Percentiles rank a stretch among this genome's conserved stretches.
phyloP scores from a whole-genome alignment of 306 rosid genomes.

The Rubus parviflorus region DNA sequence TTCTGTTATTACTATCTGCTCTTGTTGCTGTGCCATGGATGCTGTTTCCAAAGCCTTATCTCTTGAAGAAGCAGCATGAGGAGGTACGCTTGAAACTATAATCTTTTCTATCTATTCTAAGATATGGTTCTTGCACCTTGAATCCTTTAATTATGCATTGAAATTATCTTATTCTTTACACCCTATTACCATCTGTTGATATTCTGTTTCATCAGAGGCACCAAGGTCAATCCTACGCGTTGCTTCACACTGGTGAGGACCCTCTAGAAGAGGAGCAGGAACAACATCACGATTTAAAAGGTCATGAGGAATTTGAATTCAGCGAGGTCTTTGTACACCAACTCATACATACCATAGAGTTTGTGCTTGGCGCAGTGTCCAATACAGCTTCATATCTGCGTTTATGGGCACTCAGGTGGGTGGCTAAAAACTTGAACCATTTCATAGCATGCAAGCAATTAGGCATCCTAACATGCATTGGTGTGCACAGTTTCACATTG shows the following conservation, averaged over 20 bases:
- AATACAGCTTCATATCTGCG: conserved; percentile 90
- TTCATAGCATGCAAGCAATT: not conserved
- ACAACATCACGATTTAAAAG: conserved; percentile 25
- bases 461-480: not conserved
- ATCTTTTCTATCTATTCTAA: not conserved
- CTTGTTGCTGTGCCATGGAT: conserved; percentile 85
- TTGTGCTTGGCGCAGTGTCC: conserved; percentile 86
- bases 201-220: conserved; percentile 53
- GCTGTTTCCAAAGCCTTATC: conserved; percentile 85
- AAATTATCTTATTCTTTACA: not conserved
- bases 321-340: conserved; percentile 82
- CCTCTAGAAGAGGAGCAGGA: conserved; percentile 50
- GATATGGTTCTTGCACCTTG: not conserved
- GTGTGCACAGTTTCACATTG: not conserved
- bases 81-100: conserved; percentile 45
- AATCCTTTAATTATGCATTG: not conserved
- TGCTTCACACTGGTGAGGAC: conserved; percentile 47
- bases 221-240: conserved; percentile 60
- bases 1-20: conserved; percentile 63
- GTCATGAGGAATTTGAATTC: conserved; percentile 64
- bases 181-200: not conserved
- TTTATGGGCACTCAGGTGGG: conserved; percentile 85
- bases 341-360: conserved; percentile 85
- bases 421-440: not conserved
- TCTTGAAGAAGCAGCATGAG: conserved; percentile 72